Conservation (phyloP, 2,329 filamentous ascomycete species). For the Apiospora pterosperma region DNA sequence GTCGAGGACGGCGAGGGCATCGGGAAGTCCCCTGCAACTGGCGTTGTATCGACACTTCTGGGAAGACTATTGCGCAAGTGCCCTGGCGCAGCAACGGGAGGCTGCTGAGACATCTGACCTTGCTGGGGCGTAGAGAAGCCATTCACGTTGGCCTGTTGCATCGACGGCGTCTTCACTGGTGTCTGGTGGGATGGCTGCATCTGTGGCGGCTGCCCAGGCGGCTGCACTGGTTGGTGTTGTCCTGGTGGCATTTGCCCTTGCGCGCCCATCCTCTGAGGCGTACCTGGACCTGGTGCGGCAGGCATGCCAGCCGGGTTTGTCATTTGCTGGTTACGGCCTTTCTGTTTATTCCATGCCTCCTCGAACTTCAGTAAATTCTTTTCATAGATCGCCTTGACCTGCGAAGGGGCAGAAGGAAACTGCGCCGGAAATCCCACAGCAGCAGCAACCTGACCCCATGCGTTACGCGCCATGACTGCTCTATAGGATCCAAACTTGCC, state of each 20-base stretch:
- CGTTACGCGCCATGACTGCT: slow-evolving; percentile 63
- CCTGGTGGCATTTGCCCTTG: slow-evolving; percentile 36
- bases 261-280: slow-evolving; percentile 42
- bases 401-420: slow-evolving; percentile 61
- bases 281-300: slow-evolving; percentile 26
- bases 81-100: slow-evolving; percentile 36
- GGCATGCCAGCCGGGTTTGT: slow-evolving; percentile 33
- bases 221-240: slow-evolving; percentile 14
- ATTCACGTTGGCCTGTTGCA: slow-evolving; percentile 44
- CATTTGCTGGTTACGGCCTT: slow-evolving; percentile 46
- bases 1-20: slow-evolving; percentile 42
- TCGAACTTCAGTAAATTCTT: slow-evolving; percentile 76
- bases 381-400: slow-evolving; percentile 73
- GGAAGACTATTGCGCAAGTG: slow-evolving; percentile 51
- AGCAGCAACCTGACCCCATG: slow-evolving; percentile 72
- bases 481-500: slow-evolving; percentile 76
- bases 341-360: slow-evolving; percentile 58
- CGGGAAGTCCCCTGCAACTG: slow-evolving; percentile 38
- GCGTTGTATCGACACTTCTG: slow-evolving; percentile 45
- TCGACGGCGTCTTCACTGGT: slow-evolving; percentile 44
- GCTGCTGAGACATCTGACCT: slow-evolving; percentile 41
- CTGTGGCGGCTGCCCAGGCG: slow-evolving; percentile 35
- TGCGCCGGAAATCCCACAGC: slow-evolving; percentile 62
- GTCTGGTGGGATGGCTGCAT: slow-evolving; percentile 40
- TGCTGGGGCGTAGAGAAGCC: slow-evolving; percentile 44